Evolutionary conservation across 805 yeast species (phyloP).

Genomic region (Starmerella sp.): DNA sequence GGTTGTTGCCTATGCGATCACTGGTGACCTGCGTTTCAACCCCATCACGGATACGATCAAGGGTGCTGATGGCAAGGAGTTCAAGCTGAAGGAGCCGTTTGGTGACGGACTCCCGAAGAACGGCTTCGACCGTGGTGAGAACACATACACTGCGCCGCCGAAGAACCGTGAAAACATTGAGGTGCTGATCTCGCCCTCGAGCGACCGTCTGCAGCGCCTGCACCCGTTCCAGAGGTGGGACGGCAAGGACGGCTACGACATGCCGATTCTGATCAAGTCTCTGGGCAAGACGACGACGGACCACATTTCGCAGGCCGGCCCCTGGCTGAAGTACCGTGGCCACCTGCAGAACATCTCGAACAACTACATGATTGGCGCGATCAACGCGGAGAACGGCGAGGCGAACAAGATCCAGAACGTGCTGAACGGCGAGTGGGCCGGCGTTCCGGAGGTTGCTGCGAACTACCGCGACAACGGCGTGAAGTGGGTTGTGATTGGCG

Average conservation of each 20-base stretch:
- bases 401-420: conserved; percentile 84
- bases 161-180: conserved; percentile 61
- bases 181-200: conserved; percentile 73
- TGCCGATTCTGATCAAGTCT: conserved; percentile 94
- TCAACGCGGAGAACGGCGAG: conserved; percentile 89
- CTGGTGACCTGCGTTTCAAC: conserved; percentile 94
- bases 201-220: conserved; percentile 92
- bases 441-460: conserved; percentile 95
- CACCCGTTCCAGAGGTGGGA: conserved; percentile 94
- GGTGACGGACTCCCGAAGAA: conserved; percentile 83
- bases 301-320: conserved; percentile 99
- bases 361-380: conserved; percentile 99
- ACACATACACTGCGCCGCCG: conserved; percentile 97
- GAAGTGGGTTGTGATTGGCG: conserved; percentile 97
- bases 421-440: conserved; percentile 81
- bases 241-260: conserved; percentile 78
- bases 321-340: conserved; percentile 99
- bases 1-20: conserved; percentile 87
- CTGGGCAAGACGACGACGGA: conserved; percentile 98
- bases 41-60: conserved; percentile 83
- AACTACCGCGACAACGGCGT: conserved; percentile 88
- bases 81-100: conserved; percentile 73
- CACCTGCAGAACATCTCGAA: conserved; percentile 97
- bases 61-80: conserved; percentile 82
- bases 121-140: conserved; percentile 88